Evolutionary conservation across 2,329 filamentous ascomycete species (phyloP).

Genomic region (Fusarium irregulare): DNA sequence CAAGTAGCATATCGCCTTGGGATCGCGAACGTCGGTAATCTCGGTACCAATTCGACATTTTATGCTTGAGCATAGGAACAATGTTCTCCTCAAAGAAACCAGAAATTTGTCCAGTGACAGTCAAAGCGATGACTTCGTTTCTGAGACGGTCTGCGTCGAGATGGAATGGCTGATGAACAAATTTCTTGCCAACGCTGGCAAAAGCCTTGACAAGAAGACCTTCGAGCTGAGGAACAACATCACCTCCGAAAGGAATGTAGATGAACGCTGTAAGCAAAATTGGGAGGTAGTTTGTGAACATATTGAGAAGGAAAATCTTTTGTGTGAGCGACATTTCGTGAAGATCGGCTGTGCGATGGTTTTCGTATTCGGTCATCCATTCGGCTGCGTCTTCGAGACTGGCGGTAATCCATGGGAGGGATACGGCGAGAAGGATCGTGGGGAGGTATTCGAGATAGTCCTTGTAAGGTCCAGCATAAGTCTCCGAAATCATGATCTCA

Average conservation of each 20-base stretch:
- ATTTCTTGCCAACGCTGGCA: slow-evolving; percentile 58
- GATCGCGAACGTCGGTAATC: slow-evolving; percentile 51
- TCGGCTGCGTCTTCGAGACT: slow-evolving; percentile 72
- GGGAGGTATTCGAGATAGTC: slow-evolving; percentile 76
- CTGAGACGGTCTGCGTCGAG: slow-evolving; percentile 74
- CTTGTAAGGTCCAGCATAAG: slow-evolving; percentile 77
- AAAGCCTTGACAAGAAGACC: slow-evolving; percentile 65
- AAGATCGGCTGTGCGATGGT: slow-evolving; percentile 76
- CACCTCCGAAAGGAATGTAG: slow-evolving; percentile 78
- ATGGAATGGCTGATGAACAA: slow-evolving; percentile 66
- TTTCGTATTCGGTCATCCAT: slow-evolving; percentile 75
- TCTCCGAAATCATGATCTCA: slow-evolving; percentile 79
- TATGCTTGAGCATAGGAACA: slow-evolving; percentile 75
- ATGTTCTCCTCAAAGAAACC: slow-evolving; percentile 79
- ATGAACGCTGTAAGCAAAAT: slow-evolving; percentile 82
- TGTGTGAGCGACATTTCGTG: slow-evolving; percentile 77
- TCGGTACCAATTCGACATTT: slow-evolving; percentile 59
- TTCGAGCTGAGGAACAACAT: slow-evolving; percentile 75
- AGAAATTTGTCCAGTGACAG: slow-evolving; percentile 77
- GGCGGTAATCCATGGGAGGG: slow-evolving; percentile 72
- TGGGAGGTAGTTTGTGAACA: slow-evolving; percentile 82
- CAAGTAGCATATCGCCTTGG: slow-evolving; percentile 58
- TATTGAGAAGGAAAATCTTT: slow-evolving; percentile 82
- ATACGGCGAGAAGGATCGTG: slow-evolving; percentile 75
- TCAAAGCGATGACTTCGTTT: slow-evolving; percentile 81